A percentile compares a stretch with the other conserved stretches of the same genome.
These are phyloP conservation scores for Musa acuminata DNA, from an alignment of 176 grass and related monocot species.

Conservation along the genomic window DNA sequence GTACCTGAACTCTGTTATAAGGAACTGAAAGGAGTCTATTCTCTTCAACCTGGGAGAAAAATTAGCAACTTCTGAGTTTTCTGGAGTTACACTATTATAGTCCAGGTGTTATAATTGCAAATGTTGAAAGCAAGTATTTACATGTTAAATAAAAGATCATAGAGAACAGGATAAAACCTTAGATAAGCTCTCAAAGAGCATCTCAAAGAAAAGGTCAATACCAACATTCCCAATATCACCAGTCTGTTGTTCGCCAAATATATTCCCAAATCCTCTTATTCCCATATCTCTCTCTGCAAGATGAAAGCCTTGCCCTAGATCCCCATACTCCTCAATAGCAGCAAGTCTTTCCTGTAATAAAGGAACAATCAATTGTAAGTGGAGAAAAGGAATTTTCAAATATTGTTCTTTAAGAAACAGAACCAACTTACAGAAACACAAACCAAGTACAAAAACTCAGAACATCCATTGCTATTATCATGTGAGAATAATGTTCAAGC, in stretches of 20 bases:
- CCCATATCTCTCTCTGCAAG: slow-evolving; percentile 95
- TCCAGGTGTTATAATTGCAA: not conserved
- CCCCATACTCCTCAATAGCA: slow-evolving; percentile 81
- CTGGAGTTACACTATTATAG: not conserved
- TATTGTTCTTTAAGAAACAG: not conserved
- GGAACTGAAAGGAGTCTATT: slow-evolving; percentile 64
- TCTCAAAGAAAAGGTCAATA: slow-evolving; percentile 94
- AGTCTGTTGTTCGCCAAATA: slow-evolving; percentile 96
- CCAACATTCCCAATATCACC: slow-evolving; percentile 97
- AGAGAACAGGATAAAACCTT: slow-evolving; percentile 44
- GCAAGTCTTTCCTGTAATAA: slow-evolving; percentile 68
- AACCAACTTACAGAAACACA: not conserved
- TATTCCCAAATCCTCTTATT: slow-evolving; percentile 86
- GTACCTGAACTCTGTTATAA: slow-evolving; percentile 80
- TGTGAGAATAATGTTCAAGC: too few species aligned
- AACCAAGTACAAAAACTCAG: slow-evolving; percentile 4
- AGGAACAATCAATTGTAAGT: slow-evolving; percentile 1
- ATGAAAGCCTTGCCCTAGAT: slow-evolving; percentile 89
- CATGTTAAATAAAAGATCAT: not conserved
- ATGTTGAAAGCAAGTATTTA: not conserved
- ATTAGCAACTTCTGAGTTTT: slow-evolving; percentile 29
- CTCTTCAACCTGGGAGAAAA: slow-evolving; percentile 61
- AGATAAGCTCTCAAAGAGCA: slow-evolving; percentile 95
- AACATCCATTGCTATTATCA: too few species aligned
- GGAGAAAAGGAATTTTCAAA: not conserved